Evolutionary conservation across 208 protist species (phyloP).

Genomic region (Vickermania ingenoplastis): DNA sequence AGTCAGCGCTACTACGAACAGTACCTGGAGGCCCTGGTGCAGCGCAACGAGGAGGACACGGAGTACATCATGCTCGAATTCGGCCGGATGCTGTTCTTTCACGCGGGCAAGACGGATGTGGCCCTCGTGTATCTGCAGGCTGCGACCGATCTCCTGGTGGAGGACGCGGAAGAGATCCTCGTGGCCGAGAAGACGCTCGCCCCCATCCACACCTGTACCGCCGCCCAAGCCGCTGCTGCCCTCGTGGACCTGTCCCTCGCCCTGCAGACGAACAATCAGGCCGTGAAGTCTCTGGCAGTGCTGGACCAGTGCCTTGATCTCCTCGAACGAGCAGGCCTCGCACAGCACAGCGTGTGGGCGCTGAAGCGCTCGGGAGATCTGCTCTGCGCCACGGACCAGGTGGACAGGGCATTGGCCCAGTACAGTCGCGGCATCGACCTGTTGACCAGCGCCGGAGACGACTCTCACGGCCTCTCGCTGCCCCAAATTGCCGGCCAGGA

Average conservation of each 20-base stretch:
- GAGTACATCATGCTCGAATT: conserved; percentile 58
- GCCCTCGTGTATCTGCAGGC: conserved; percentile 60
- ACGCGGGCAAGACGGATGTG: conserved; percentile 23
- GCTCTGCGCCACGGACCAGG: conserved; percentile 28
- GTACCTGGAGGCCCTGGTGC: conserved; percentile 41
- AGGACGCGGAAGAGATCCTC: conserved; percentile 37
- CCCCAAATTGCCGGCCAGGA: conserved; percentile 17
- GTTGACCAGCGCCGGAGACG: conserved; percentile 14
- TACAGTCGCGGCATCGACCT: conserved; percentile 38
- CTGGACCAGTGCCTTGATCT: conserved; percentile 42
- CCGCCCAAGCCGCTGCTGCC: conserved; percentile 31
- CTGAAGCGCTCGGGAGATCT: conserved; percentile 56
- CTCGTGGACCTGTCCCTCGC: conserved; percentile 53
- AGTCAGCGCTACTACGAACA: conserved; percentile 46
- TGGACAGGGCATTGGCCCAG: conserved; percentile 48
- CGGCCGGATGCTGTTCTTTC: conserved; percentile 43
- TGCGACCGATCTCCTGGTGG: conserved; percentile 34
- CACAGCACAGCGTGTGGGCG: conserved; percentile 36
- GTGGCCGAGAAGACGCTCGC: background rate
- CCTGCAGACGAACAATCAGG: conserved; percentile 29
- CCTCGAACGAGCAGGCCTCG: conserved; percentile 33
- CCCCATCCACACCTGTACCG: conserved; percentile 2
- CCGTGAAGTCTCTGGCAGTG: conserved; percentile 40
- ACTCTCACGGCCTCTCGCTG: background rate
- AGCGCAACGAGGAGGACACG: conserved; percentile 31